phyloP scores from a whole-genome alignment of 352 stramenopile genomes.

The Lagenidium sp. region DNA sequence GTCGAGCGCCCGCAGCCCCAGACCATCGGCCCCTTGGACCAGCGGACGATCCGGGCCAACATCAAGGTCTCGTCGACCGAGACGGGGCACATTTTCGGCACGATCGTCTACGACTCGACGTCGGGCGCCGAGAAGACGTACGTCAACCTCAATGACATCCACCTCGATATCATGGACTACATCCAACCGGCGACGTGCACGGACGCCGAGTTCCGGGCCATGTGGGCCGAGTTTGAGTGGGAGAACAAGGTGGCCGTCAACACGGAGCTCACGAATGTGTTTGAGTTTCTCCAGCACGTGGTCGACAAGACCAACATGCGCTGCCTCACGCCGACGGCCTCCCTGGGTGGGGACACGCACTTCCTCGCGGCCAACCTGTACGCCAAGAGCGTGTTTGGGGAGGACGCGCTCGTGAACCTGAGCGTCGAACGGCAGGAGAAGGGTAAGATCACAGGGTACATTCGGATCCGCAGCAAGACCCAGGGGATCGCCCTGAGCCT shows the following conservation, averaged over 20 bases:
- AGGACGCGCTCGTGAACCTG: slow-evolving; percentile 99
- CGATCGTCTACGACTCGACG: slow-evolving; percentile 98
- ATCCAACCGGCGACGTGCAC: slow-evolving; percentile 93
- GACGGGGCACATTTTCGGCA: slow-evolving; percentile 99
- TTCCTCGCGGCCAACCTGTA: slow-evolving; percentile 94
- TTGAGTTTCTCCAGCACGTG: slow-evolving; percentile 98
- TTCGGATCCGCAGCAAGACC: slow-evolving; percentile 99
- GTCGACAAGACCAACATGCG: slow-evolving; percentile 99
- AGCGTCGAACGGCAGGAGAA: slow-evolving; percentile 99
- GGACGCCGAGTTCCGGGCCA: slow-evolving; percentile 97
- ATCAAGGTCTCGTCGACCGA: slow-evolving; percentile 99
- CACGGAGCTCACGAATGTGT: slow-evolving; percentile 96
- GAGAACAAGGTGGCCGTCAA: slow-evolving; percentile 99
- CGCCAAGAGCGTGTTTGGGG: slow-evolving; percentile 90
- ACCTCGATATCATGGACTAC: slow-evolving; percentile 99
- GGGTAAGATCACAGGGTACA: slow-evolving; percentile 96
- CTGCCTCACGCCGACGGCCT: slow-evolving; percentile 94
- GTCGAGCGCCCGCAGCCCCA: slow-evolving; percentile 96
- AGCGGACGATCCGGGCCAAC: slow-evolving; percentile 95
- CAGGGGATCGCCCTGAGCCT: slow-evolving; percentile 99
- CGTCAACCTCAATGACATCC: slow-evolving; percentile 99
- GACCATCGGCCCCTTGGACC: slow-evolving; percentile 97
- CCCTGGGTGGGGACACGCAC: slow-evolving; percentile 84
- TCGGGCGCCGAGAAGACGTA: slow-evolving; percentile 96
- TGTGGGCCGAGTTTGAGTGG: slow-evolving; percentile 99